Conservation (phyloP, 352 stramenopile species). For the Phytophthora tubulina region DNA sequence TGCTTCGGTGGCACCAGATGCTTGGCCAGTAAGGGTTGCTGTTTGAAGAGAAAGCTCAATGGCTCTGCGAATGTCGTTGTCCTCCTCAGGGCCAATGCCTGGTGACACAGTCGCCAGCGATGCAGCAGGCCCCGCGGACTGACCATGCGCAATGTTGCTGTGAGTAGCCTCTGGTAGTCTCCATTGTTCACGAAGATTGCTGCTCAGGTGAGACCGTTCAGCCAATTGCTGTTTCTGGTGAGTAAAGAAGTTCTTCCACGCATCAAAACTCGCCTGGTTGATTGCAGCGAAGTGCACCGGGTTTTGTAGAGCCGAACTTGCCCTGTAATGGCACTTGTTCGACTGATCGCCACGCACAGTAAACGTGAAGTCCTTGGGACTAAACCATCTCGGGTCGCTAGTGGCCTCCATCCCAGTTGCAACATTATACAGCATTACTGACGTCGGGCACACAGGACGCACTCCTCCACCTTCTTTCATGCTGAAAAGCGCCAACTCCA, state of each 20-base stretch:
- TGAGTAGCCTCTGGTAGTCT: constrained; percentile 5
- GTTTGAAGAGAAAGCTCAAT: constrained; percentile 67
- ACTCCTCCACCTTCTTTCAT: constrained; percentile 51
- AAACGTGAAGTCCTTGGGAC: constrained; percentile 73
- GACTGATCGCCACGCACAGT: constrained; percentile 48
- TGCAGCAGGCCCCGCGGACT: not conserved
- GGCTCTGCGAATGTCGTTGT: constrained; percentile 62
- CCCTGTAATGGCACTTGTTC: constrained; percentile 49
- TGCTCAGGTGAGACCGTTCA: not conserved
- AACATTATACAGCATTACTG: constrained; percentile 72
- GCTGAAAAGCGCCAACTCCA: constrained; percentile 81
- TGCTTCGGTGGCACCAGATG: constrained; percentile 6
- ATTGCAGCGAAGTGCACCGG: constrained; percentile 69
- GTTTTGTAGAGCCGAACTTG: constrained; percentile 43
- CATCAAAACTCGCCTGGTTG: constrained; percentile 51
- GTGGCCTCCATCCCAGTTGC: constrained; percentile 51
- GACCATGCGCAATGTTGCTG: constrained; percentile 5
- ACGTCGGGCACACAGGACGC: constrained; percentile 62
- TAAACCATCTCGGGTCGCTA: constrained; percentile 78
- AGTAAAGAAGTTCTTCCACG: constrained; percentile 71
- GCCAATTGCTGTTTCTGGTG: constrained; percentile 59
- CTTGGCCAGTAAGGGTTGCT: constrained; percentile 9
- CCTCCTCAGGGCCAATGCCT: constrained; percentile 44
- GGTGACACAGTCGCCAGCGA: constrained; percentile 10
- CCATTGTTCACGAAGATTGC: constrained; percentile 15